phyloP scores from a whole-genome alignment of 805 yeast species.

The Yamadazyma kitorensis region DNA sequence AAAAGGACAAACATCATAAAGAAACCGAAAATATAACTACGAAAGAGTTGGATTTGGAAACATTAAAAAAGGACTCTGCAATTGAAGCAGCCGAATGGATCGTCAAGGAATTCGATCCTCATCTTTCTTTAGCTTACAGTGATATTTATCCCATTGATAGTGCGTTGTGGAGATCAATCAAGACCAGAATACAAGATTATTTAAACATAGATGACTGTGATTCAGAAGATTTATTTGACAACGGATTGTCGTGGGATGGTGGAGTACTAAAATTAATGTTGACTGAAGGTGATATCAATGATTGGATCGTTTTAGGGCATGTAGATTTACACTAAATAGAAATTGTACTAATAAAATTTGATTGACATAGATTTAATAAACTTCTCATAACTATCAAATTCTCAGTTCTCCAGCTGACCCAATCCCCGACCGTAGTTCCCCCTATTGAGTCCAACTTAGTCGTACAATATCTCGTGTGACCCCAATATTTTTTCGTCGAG shows the following conservation, averaged over 20 bases:
- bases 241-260: slow-evolving; percentile 58
- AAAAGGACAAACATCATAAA: slow-evolving; percentile 12
- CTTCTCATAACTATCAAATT: no score
- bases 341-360: no score
- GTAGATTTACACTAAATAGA: slow-evolving; percentile 39
- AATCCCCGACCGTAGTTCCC: no score
- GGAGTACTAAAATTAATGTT: slow-evolving; percentile 65
- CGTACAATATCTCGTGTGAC: no score
- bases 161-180: slow-evolving; percentile 61
- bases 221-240: slow-evolving; percentile 29
- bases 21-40: slow-evolving; percentile 4
- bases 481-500: no score
- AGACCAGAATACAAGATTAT: slow-evolving; percentile 63
- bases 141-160: slow-evolving; percentile 62
- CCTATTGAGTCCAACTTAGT: no score
- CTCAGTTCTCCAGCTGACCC: no score
- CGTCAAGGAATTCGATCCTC: slow-evolving; percentile 60
- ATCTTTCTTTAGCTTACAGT: slow-evolving; percentile 68
- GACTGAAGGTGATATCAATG: slow-evolving; percentile 68
- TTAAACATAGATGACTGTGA: slow-evolving; percentile 49
- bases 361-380: no score
- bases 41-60: slow-evolving; percentile 26
- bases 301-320: slow-evolving; percentile 66
- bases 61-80: slow-evolving; percentile 43
- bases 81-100: slow-evolving; percentile 54